Evolutionary conservation across 805 yeast genomes (phyloP).

Genomic region (Cephaloascus albidus): DNA sequence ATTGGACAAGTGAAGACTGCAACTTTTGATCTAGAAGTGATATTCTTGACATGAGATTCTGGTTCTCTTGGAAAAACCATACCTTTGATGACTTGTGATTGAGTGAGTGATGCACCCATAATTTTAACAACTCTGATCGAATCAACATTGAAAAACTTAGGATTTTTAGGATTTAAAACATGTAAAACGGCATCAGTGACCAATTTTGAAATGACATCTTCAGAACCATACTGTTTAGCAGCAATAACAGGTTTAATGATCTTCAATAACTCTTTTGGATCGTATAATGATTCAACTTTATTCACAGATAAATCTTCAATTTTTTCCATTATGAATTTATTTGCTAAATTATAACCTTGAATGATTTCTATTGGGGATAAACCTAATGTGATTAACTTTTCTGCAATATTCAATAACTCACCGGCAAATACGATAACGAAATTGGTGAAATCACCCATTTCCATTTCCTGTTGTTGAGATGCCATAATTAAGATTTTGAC

Average conservation of each 20-base stretch:
- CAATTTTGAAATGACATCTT: slow-evolving; percentile 63
- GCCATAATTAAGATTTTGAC: slow-evolving; percentile 95
- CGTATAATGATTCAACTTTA: slow-evolving; percentile 46
- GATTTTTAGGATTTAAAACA: slow-evolving; percentile 63
- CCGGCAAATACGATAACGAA: slow-evolving; percentile 89
- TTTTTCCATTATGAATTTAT: slow-evolving; percentile 58
- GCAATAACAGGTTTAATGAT: slow-evolving; percentile 82
- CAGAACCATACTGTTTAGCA: slow-evolving; percentile 88
- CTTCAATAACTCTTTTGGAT: slow-evolving; percentile 50
- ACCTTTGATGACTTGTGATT: slow-evolving; percentile 81
- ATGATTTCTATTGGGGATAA: slow-evolving; percentile 86
- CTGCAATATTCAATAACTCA: slow-evolving; percentile 79
- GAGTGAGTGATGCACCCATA: slow-evolving; percentile 78
- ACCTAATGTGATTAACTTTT: slow-evolving; percentile 76
- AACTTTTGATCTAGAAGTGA: slow-evolving; percentile 60
- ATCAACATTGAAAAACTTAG: slow-evolving; percentile 75
- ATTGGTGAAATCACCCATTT: slow-evolving; percentile 96
- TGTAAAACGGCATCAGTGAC: slow-evolving; percentile 79
- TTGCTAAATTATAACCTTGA: slow-evolving; percentile 90
- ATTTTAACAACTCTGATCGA: slow-evolving; percentile 92
- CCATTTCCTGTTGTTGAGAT: slow-evolving; percentile 91
- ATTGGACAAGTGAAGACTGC: slow-evolving; percentile 91
- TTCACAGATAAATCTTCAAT: slow-evolving; percentile 60
- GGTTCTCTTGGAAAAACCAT: slow-evolving; percentile 98
- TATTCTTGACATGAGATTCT: slow-evolving; percentile 77